Evolutionary conservation across 345 rosid genomes (phyloP), one percentile per base, ranked within the genome.

Genomic region (Lenwebbia sp.): DNA sequence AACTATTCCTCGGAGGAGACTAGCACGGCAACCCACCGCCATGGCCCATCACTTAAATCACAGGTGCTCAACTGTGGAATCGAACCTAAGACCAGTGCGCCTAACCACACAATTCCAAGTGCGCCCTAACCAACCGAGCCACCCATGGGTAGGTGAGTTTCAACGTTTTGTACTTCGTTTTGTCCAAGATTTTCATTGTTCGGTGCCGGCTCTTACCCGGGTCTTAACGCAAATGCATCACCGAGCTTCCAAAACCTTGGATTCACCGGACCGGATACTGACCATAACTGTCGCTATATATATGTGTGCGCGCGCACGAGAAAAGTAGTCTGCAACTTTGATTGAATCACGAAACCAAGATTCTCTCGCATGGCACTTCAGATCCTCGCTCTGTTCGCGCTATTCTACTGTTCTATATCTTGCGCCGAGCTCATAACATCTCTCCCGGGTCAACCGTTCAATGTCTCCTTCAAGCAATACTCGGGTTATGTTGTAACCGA

Each of bases 401-500:
- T 89, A 17, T 51, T 89, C 50, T 55, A 70, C 60, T 83, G 15
- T 47, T 88, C 88, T 25, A 88, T 84, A 49, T 86, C 88, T 84
- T 82, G 17, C 22, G 86, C 89, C 26, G 87, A 92, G 78, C 85
- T 86, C 84, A 82, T 91, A 85, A 83, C 89, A 10, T 83, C 82
- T 22, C 82, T 88, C 33, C 92, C 91, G n/a, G 91, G 90, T 23
- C 94, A 91, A 85, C 92, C 86, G 6, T 25, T 51, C 33, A 87
- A 88, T 86, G 90, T 88, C 22, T n/a, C 86, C 51, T 88, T 90
- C 30, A 88, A 81, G 44, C 89, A 88, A 76, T 86, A 85, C 85
- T 87, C 87, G 11, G 93, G 92, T 22, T 87, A 90, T 85, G 83
- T 90, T 56, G 90, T 87, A 10, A 89, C 91, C 3, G 89, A 90